A percentile compares a stretch with the other conserved stretches of the same genome.
phyloP scores from a whole-genome alignment of 805 yeast genomes.

The Metschnikowia kunwiensis region DNA sequence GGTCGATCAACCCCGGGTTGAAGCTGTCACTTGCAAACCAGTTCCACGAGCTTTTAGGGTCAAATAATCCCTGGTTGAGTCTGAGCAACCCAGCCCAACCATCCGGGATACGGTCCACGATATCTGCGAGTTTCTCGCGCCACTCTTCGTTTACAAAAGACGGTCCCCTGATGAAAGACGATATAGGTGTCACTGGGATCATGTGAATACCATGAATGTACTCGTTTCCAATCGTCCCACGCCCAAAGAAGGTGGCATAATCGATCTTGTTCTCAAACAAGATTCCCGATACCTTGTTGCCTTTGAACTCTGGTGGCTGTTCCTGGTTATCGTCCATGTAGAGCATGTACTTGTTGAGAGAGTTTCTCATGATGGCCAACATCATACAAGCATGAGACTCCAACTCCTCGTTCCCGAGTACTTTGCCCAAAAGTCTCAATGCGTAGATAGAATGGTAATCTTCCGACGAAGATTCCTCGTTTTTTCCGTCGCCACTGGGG shows the following conservation, averaged over 20 bases:
- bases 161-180: slow-evolving; percentile 55
- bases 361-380: slow-evolving; percentile 53
- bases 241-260: slow-evolving; percentile 73
- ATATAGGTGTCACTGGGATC: slow-evolving; percentile 67
- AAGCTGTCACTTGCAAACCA: slow-evolving; percentile 51
- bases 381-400: slow-evolving; percentile 55
- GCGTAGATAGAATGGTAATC: slow-evolving; percentile 72
- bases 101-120: slow-evolving; percentile 49
- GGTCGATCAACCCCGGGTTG: slow-evolving; percentile 58
- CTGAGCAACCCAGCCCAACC: slow-evolving; percentile 76
- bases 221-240: slow-evolving; percentile 52
- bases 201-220: slow-evolving; percentile 80
- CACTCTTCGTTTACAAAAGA: slow-evolving; percentile 62
- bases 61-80: slow-evolving; percentile 69
- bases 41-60: slow-evolving; percentile 52
- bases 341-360: slow-evolving; percentile 57
- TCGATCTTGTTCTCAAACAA: slow-evolving; percentile 70
- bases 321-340: slow-evolving; percentile 50
- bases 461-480: slow-evolving; percentile 71
- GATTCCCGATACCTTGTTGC: slow-evolving; percentile 71
- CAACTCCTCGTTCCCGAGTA: slow-evolving; percentile 50
- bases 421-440: slow-evolving; percentile 61
- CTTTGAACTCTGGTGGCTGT: slow-evolving; percentile 54
- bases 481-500: slow-evolving; percentile 71
- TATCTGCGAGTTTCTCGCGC: slow-evolving; percentile 46